These are phyloP conservation scores for Pseudonitzschia delicatissima DNA, from an alignment of 108 stramenopile species.

Conservation along the genomic window DNA sequence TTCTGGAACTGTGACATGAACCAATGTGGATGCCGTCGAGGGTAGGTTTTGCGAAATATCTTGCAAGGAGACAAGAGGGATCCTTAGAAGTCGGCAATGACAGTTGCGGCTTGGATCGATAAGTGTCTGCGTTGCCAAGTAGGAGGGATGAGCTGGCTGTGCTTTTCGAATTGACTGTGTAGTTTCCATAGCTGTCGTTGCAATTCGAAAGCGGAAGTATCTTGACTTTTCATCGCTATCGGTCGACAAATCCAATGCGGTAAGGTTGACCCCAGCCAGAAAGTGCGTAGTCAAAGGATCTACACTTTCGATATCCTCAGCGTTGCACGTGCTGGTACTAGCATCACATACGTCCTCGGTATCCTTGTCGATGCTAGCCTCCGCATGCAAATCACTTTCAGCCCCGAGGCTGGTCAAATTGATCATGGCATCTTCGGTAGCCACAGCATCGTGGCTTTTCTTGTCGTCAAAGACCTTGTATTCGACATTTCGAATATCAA, in stretches of 20 bases:
- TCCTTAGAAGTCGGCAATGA: conserved; percentile 49
- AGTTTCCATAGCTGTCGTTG: conserved; percentile 42
- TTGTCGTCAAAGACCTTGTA: conserved; percentile 80
- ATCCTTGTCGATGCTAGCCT: background rate
- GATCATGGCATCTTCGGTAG: conserved; percentile 23
- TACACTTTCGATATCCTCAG: background rate
- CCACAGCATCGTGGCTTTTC: conserved; percentile 21
- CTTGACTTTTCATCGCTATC: background rate
- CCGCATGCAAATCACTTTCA: too few relatives aligned
- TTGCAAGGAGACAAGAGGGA: conserved; percentile 63
- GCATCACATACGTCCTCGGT: background rate
- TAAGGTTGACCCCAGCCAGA: conserved; percentile 48
- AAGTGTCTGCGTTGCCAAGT: conserved; percentile 77
- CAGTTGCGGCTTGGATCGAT: conserved; percentile 73
- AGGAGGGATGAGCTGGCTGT: conserved; percentile 64
- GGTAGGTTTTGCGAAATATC: conserved; percentile 82
- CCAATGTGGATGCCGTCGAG: conserved; percentile 70
- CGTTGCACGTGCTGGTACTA: background rate
- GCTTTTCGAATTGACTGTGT: conserved; percentile 43
- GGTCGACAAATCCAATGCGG: conserved; percentile 11
- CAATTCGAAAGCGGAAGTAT: conserved; percentile 1
- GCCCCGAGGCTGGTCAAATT: conserved; percentile 10
- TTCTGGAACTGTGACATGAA: conserved; percentile 48
- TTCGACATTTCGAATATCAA: conserved; percentile 89
- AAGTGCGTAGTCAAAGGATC: conserved; percentile 20